These are phyloP conservation scores for Metschnikowia santaceciliae DNA, from an alignment of 805 yeast species.

Conservation along the genomic window DNA sequence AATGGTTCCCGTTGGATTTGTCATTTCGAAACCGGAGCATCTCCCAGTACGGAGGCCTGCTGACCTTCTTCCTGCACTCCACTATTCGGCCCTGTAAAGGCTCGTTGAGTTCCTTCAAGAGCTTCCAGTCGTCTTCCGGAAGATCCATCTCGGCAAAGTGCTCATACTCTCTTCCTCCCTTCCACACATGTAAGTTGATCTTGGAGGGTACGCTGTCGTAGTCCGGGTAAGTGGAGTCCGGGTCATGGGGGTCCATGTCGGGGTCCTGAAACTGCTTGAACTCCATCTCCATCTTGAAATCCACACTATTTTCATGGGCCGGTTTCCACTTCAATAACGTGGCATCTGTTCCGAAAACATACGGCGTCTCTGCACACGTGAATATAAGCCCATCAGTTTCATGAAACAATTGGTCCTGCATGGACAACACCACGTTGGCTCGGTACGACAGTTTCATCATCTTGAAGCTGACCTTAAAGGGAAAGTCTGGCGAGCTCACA, in stretches of 20 bases:
- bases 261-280: conserved; percentile 59
- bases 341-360: conserved; percentile 83
- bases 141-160: conserved; percentile 64
- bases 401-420: conserved; percentile 71
- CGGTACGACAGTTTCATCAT: conserved; percentile 83
- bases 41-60: conserved; percentile 65
- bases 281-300: conserved; percentile 66
- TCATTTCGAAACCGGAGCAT: conserved; percentile 90
- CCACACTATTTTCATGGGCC: conserved; percentile 90
- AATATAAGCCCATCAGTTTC: conserved; percentile 91
- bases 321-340: conserved; percentile 95
- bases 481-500: conserved; percentile 59
- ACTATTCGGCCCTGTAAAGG: conserved; percentile 87
- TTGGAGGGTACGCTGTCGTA: conserved; percentile 73
- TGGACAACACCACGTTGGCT: conserved; percentile 68
- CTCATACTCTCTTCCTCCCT: conserved; percentile 59
- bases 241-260: conserved; percentile 61
- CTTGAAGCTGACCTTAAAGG: conserved; percentile 83
- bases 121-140: conserved; percentile 75
- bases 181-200: conserved; percentile 71
- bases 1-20: conserved; percentile 82
- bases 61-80: conserved; percentile 69
- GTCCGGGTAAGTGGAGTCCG: conserved; percentile 68
- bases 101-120: conserved; percentile 61
- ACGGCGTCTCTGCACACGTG: conserved; percentile 87